Conservation (phyloP, 148 eudicot species). For the Diospyros lotus region DNA sequence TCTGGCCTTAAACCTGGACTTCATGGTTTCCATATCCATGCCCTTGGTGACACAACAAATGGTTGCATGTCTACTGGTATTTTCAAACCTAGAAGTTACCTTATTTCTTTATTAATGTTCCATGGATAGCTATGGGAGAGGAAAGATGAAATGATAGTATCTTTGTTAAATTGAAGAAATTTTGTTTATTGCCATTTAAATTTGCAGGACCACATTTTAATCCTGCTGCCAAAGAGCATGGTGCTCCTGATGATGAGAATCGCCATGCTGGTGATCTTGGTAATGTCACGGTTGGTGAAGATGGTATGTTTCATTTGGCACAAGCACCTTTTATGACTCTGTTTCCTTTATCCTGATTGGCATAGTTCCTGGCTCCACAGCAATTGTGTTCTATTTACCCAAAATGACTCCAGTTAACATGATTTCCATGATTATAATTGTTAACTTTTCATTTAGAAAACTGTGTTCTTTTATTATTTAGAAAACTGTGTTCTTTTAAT, state of each 20-base stretch:
- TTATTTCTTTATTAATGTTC: background rate
- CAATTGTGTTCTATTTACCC: background rate
- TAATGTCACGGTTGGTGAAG: slow-evolving; percentile 79
- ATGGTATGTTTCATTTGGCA: slow-evolving; percentile 48
- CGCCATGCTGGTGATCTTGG: slow-evolving; percentile 99
- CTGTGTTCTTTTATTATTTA: background rate
- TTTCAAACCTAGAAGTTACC: background rate
- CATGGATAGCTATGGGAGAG: background rate
- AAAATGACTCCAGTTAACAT: background rate
- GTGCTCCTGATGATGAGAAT: slow-evolving; percentile 79
- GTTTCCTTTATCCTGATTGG: background rate
- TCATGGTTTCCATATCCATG: slow-evolving; percentile 95
- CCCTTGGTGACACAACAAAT: slow-evolving; percentile 94
- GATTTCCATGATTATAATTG: background rate
- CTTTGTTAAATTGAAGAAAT: background rate
- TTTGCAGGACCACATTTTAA: slow-evolving; percentile 82
- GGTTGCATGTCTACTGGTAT: slow-evolving; percentile 97
- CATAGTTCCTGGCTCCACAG: background rate
- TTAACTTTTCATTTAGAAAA: background rate
- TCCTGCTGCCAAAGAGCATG: slow-evolving; percentile 82
- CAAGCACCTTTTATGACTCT: background rate
- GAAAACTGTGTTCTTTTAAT: background rate
- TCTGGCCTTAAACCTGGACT: slow-evolving; percentile 84
- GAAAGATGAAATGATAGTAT: background rate
- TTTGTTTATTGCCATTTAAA: background rate